Evolutionary conservation across 441 rosid genomes (phyloP), one percentile per base, ranked within the genome.

Genomic region (Bruguiera hainesii): DNA sequence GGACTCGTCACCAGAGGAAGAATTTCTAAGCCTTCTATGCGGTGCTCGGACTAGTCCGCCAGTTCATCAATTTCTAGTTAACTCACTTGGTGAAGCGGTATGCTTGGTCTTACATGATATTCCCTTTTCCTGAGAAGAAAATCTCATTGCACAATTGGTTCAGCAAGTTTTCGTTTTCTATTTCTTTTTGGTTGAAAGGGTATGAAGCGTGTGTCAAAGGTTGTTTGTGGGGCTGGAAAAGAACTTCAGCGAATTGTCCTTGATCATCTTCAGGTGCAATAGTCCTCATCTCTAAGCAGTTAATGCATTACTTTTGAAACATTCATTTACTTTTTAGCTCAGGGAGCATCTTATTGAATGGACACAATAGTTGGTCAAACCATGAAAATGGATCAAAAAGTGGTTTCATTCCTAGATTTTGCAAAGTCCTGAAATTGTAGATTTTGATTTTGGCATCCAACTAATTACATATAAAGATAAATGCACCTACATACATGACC

Each of bases 21-120:
- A 94, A 78, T 85, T 94, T 83, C 84, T 94, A 55, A 91, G 99
- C 78, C 97, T 94, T 73, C 74, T 91, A 70, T 84, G 91, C 35
- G 99, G 99, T 75, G 88, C 96, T 50, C 86, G 91, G 49, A 91
- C 90, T 65, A 91, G 99, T 82, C 97, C 94, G 60, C 83, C 99
- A 29, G 79, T 94, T 73, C 93, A 91, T 80, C 98, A 88, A 72
- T 94, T 94, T 76, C 87, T 94, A 57, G 92, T 87, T 58, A 94
- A 84, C 78, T 72, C 96, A 74, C 89, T 91, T 31, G 89, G 91
- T 71, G 99, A 94, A 94, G 83, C 60, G 88, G 99, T 94, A 84
- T 50, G 83, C 55, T 68, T 72, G 46, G 73, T 74, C 55, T 67
- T 71, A 10, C 74, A 56, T 73, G 35, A 39, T 71, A 52, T 68